These are phyloP conservation scores for Taphrina confusa DNA, from an alignment of 1,139 yeast genomes.

Conservation along the genomic window DNA sequence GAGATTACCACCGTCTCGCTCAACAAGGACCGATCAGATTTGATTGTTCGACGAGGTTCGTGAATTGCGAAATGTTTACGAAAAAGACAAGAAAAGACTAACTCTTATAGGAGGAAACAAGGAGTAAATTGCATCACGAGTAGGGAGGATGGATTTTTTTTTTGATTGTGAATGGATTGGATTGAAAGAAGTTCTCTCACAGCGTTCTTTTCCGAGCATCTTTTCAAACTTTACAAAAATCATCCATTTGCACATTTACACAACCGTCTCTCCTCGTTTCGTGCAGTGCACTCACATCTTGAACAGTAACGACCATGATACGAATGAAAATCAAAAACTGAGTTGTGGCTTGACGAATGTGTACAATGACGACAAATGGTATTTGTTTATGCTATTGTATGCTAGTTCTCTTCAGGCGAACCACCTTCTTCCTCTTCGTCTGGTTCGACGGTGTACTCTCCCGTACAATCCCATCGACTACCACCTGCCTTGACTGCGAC, in stretches of 20 bases:
- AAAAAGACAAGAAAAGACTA: not conserved
- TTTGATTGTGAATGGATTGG: constrained; percentile 8
- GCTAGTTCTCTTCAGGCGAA: not conserved
- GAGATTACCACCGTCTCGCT: constrained; percentile 64
- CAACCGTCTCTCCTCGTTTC: no score
- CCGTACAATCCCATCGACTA: constrained; percentile 85
- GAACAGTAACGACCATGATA: no score
- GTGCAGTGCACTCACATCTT: no score
- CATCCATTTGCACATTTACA: constrained; percentile 6
- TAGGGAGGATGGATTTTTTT: not conserved
- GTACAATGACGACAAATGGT: no score
- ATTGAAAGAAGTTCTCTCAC: not conserved
- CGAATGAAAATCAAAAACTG: no score
- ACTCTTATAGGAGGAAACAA: constrained; percentile 21
- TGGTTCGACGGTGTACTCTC: constrained; percentile 51
- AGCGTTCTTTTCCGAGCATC: constrained; percentile 4
- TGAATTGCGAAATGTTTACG: no score
- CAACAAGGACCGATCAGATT: constrained; percentile 26
- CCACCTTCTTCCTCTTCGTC: not conserved
- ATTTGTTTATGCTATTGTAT: no score
- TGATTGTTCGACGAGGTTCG: constrained; percentile 31
- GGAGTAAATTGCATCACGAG: constrained; percentile 2
- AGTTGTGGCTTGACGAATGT: no score
- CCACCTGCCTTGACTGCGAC: constrained; percentile 87
- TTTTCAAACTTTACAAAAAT: constrained; percentile 9